phyloP scores from a whole-genome alignment of 169 alveolate genomes.

The Eimeria falciformis region DNA sequence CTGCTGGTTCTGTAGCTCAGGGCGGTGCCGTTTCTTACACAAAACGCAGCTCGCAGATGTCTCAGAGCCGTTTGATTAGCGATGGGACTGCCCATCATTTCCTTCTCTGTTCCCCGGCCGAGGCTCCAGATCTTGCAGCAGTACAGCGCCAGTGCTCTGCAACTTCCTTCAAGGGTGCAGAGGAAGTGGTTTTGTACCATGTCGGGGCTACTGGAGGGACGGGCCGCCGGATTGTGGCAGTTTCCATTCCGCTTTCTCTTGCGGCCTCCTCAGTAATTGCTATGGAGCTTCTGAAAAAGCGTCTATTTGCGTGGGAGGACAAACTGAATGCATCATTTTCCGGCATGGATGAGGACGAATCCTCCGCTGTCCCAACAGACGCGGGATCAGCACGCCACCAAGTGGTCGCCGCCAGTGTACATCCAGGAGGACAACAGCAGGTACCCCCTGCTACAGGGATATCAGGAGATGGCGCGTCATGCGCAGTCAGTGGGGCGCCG shows the following conservation, averaged over 20 bases:
- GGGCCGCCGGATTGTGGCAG: conserved; percentile 65
- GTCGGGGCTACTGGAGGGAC: conserved; percentile 42
- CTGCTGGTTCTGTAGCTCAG: conserved; percentile 24
- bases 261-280: conserved; percentile 66
- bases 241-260: conserved; percentile 59
- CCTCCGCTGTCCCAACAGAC: conserved; percentile 17
- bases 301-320: conserved; percentile 63
- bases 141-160: conserved; percentile 69
- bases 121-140: conserved; percentile 62
- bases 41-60: conserved; percentile 62
- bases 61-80: conserved; percentile 55
- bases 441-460: conserved; percentile 30
- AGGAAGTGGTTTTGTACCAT: conserved; percentile 45
- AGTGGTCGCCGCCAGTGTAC: conserved; percentile 16
- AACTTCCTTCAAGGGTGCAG: conserved; percentile 58
- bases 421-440: conserved; percentile 39
- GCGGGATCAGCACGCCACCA: conserved; percentile 48
- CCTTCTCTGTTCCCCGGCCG: conserved; percentile 63
- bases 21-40: conserved; percentile 42
- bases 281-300: conserved; percentile 63
- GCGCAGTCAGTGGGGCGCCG: conserved; percentile 23
- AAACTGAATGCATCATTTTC: conserved; percentile 49
- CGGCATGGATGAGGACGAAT: conserved; percentile 66
- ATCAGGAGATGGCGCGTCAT: neutral
- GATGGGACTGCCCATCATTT: conserved; percentile 69